Percentiles rank a stretch among this genome's conserved stretches.
These are phyloP conservation scores for Ogataea degrootiae DNA, from an alignment of 805 yeast genomes.

Conservation along the genomic window DNA sequence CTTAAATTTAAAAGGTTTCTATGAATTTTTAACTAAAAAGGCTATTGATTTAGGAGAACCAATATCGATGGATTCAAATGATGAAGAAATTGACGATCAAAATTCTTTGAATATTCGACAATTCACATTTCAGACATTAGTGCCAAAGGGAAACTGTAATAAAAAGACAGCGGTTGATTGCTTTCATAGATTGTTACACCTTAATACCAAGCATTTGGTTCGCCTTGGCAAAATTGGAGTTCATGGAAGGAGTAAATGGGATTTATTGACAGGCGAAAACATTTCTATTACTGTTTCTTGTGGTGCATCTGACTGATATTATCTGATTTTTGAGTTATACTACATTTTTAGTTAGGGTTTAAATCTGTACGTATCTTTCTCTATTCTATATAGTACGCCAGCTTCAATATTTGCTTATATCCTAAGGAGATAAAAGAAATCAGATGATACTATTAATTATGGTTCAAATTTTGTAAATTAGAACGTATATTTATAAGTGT, in stretches of 20 bases:
- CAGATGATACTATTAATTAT: too few relatives aligned
- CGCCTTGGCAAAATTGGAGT: slow-evolving; percentile 12
- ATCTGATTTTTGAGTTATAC: background rate
- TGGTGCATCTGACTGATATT: background rate
- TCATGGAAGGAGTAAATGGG: slow-evolving; percentile 22
- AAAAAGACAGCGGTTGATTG: slow-evolving; percentile 14
- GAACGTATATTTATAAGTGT: too few relatives aligned
- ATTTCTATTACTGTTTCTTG: slow-evolving; percentile 12
- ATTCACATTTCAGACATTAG: slow-evolving; percentile 10
- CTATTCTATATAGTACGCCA: background rate
- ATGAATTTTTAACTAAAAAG: background rate
- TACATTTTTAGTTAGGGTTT: too few relatives aligned
- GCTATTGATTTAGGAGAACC: background rate
- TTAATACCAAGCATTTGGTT: slow-evolving; percentile 13
- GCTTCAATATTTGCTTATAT: background rate
- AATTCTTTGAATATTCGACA: slow-evolving; percentile 4
- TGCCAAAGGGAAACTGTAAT: slow-evolving; percentile 5
- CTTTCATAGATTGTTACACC: slow-evolving; percentile 16
- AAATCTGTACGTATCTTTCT: background rate
- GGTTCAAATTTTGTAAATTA: too few relatives aligned
- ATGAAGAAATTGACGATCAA: background rate
- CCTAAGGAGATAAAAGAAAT: background rate
- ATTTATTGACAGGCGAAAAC: slow-evolving; percentile 13
- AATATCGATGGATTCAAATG: slow-evolving; percentile 1
- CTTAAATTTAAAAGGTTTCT: background rate